Evolutionary conservation across 2,329 filamentous ascomycete genomes (phyloP), one percentile per base, ranked within the genome.

Genomic region (Pestalotiopsis sp.): DNA sequence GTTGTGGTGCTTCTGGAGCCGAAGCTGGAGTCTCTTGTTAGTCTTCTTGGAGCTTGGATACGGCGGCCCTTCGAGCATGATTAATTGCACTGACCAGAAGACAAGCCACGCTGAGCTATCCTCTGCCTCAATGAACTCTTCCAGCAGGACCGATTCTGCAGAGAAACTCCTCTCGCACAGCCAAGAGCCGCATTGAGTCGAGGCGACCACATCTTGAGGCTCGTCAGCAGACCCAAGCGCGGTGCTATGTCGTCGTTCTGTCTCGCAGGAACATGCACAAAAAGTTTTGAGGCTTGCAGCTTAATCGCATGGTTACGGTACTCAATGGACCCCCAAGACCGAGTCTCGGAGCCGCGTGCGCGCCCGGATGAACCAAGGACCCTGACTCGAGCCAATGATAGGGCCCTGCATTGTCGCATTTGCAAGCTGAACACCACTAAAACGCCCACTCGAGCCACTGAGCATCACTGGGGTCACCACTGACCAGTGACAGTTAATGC

Each of bases 151-250:
- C 31, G 39, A 25, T 31, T 60, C 3, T 25, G 52, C 17, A 59
- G 27, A 60, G 49, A 36, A 41, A 57, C 31, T 57, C 70, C 70
- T 59, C 64, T 72, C 41, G 66, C 64, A 66, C 69, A 71, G 69
- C 74, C 66, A 67, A 60, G 67, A 31, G 71, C 71, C 64, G 72
- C 61, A 68, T 66, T 73, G 69, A 77, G 67, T 67, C 75, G 73
- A 45, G 70, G 73, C 65, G 75, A 66, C 76, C 76, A 77, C 77
- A 78, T 78, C 59, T 70, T 62, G 66, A 60, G 45, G 27, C n/a
- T 2, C 49, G 27, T 56, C 14, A 31, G 41, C 25, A 4, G 27
- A 41, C 36, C 25, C 20, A n/a, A 59, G 56, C 17, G n/a, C 52
- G 63, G 11, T 58, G 45, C 12, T 65, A 36, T 58, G 63, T 65